Base-by-base conservation (phyloP, 345 rosid species). In the Excoecaria cochinchinensis region DNA sequence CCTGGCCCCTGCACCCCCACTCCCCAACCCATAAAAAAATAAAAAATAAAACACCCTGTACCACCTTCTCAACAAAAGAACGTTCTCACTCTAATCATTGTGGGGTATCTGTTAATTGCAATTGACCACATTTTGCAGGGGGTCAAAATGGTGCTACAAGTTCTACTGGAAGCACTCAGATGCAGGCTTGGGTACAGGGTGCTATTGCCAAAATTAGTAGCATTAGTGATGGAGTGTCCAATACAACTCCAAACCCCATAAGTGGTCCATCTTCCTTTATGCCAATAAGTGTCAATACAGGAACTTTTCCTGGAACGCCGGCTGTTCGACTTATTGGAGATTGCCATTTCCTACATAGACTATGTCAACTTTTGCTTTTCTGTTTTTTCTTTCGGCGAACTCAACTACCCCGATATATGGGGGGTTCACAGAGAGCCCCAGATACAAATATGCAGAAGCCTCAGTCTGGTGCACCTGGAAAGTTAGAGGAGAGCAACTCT, bases 161-260 rank as follows among this genome's bases (percentile, higher is more conserved):
- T 83, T 85, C 98, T 70, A 87, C 93, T 38, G 98, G 99, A 80
- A 95, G 89, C 84, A 90, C 98, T 70, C 99, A 87, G 82, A 81
- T 96, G 95, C 97, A 96, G 83, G 98, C 98, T 78, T 96, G 99
- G 98, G 95, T 96, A 66, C 98, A 96, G 74, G 97, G 98, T 77
- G 97, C 97, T 47, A 91, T 96, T 85, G 98, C 97, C 25, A 95
- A 95, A 89, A 93, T 93, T 83, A 93, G 97, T 78, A 90, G 90
- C 86, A 86, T 93, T 57, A 86, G 69, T 64, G 98, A 96, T 79
- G 97, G 91, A 76, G 90, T 82, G 50, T 59, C 92, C 44, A 86
- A 73, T 85, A 50, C 98, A 66, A 66, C 92, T 72, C 86, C 90
- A 36, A 95, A 82, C 76, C 87, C 98, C 53, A 86, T 93, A 36